phyloP scores from a whole-genome alignment of 2,329 filamentous ascomycete genomes.

The Aspergillus sp. region DNA sequence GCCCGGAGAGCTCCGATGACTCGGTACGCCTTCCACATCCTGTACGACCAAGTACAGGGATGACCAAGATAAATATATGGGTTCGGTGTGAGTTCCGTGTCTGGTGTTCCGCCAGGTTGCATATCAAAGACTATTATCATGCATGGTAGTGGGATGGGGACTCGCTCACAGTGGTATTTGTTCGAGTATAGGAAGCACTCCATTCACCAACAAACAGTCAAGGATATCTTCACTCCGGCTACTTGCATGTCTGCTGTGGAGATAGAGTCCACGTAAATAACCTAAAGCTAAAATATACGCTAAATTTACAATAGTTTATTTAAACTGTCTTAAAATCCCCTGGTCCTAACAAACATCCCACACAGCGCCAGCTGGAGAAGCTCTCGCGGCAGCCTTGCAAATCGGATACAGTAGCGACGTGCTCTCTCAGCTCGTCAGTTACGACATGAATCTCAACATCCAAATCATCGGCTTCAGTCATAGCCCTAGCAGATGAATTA shows the following conservation, averaged over 20 bases:
- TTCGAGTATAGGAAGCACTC: background rate
- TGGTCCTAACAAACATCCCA: too few species aligned
- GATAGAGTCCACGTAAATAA: too few species aligned
- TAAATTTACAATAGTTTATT: too few species aligned
- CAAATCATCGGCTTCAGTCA: constrained; percentile 1
- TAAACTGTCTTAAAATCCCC: too few species aligned
- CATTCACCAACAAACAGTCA: background rate
- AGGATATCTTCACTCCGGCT: background rate
- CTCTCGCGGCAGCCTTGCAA: constrained; percentile 7
- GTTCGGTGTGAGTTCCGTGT: too few species aligned
- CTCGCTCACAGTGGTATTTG: background rate
- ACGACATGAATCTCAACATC: constrained; percentile 5
- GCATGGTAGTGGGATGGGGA: too few species aligned
- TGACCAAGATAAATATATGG: too few species aligned
- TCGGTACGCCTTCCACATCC: background rate
- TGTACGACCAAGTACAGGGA: background rate
- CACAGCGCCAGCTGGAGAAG: constrained; percentile 4
- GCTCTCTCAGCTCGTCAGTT: constrained; percentile 7
- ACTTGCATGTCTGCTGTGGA: background rate
- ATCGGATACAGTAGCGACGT: constrained; percentile 6
- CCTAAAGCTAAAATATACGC: too few species aligned
- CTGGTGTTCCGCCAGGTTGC: too few species aligned
- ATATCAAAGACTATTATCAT: too few species aligned
- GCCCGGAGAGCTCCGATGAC: background rate
- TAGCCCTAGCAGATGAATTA: constrained; percentile 3